Conservation (phyloP, 257 asterid genomes). For the Petunia axillaris region DNA sequence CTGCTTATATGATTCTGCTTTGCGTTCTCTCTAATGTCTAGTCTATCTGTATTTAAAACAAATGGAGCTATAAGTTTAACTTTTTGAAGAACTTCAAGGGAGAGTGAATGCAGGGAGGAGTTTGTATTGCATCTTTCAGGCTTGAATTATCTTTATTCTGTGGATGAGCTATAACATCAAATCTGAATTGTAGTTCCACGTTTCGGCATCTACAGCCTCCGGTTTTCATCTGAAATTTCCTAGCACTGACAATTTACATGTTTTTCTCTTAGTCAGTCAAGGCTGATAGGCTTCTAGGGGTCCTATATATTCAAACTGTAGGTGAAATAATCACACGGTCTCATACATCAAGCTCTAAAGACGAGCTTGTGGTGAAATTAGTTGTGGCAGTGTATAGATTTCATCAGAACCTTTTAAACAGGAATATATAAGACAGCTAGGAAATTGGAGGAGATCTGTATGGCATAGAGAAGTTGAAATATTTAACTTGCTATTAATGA, state of each 20-base stretch:
- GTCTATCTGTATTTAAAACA: neutral
- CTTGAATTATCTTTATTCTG: neutral
- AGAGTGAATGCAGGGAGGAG: neutral
- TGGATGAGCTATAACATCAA: neutral
- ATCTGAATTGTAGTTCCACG: neutral
- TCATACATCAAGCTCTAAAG: neutral
- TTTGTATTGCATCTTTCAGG: neutral
- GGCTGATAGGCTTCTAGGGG: slow-evolving; percentile 3
- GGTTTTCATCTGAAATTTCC: neutral
- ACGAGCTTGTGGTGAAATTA: neutral
- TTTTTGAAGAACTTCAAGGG: neutral
- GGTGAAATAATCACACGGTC: neutral
- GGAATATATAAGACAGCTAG: neutral
- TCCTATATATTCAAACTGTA: neutral
- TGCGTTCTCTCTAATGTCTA: neutral
- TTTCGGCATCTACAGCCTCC: neutral
- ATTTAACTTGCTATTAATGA: neutral
- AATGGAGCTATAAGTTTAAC: neutral
- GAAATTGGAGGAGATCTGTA: neutral
- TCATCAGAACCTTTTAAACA: slow-evolving; percentile 1
- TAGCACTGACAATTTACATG: neutral
- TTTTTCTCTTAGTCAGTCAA: neutral
- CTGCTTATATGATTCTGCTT: neutral
- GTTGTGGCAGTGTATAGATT: neutral
- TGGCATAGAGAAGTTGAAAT: neutral